Conservation (phyloP, 1,284 basidiomycete genomes). For the Leccinum fallax region DNA sequence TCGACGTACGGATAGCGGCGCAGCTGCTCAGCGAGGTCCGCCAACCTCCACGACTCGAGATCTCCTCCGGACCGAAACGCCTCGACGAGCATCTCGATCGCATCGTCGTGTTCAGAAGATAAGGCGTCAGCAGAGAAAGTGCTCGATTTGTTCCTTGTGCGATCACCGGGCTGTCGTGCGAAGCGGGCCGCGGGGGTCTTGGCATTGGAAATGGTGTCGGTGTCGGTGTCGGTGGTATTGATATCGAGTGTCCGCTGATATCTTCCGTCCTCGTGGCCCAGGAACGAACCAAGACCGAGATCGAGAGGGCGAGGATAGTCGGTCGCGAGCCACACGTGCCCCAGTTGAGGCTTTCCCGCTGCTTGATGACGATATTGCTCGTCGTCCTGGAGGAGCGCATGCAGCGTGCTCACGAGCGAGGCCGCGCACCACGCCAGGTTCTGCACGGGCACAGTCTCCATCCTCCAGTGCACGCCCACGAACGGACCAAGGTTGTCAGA, state of each 20-base stretch:
- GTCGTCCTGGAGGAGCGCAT: too few species aligned
- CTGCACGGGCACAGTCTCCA: constrained; percentile 43
- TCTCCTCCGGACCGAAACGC: constrained; percentile 5
- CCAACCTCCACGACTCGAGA: constrained; percentile 42
- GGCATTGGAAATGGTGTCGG: too few species aligned
- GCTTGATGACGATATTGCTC: too few species aligned
- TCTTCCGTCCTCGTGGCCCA: not conserved
- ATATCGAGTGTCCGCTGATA: not conserved
- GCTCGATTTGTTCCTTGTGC: too few species aligned
- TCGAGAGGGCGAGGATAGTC: constrained; percentile 42
- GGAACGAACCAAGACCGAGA: not conserved
- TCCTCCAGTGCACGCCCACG: constrained; percentile 52
- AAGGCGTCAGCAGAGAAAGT: too few species aligned
- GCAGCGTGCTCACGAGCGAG: too few species aligned
- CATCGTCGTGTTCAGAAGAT: too few species aligned
- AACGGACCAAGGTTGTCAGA: constrained; percentile 39
- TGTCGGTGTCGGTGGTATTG: not conserved
- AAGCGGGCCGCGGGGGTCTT: too few species aligned
- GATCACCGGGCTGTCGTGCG: too few species aligned
- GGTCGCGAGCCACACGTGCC: constrained; percentile 49
- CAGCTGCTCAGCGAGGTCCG: constrained; percentile 39
- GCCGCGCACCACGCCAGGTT: too few species aligned
- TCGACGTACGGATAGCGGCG: constrained; percentile 17
- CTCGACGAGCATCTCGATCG: too few species aligned
- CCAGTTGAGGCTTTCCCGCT: too few species aligned